phyloP scores from a whole-genome alignment of 2,329 filamentous ascomycete species.

The Fusarium goolgardi region DNA sequence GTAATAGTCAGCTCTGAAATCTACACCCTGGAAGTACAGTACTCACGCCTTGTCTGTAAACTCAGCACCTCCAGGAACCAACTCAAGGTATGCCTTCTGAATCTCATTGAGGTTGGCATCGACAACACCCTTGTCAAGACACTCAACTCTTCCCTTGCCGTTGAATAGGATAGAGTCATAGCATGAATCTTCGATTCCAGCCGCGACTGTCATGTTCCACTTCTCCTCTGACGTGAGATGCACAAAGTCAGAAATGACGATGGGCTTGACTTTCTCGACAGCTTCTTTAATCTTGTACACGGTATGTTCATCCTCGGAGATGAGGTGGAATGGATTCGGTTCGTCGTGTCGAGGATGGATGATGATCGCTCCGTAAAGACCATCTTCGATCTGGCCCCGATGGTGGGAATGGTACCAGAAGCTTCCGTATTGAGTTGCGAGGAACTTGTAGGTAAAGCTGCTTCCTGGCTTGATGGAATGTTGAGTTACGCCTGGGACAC shows the following conservation, averaged over 20 bases:
- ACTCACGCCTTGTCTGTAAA: slow-evolving; percentile 58
- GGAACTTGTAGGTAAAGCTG: slow-evolving; percentile 65
- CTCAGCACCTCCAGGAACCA: slow-evolving; percentile 45
- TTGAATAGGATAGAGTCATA: slow-evolving; percentile 72
- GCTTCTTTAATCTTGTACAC: slow-evolving; percentile 61
- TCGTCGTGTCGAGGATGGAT: slow-evolving; percentile 55
- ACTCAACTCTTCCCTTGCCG: slow-evolving; percentile 68
- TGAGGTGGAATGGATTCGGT: slow-evolving; percentile 61
- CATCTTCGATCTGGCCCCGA: slow-evolving; percentile 68
- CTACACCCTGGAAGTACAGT: rapidly evolving
- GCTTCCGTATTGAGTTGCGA: slow-evolving; percentile 66
- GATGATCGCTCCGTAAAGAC: slow-evolving; percentile 67
- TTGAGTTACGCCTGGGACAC: slow-evolving; percentile 68
- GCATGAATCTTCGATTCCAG: slow-evolving; percentile 64
- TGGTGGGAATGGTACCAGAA: slow-evolving; percentile 73
- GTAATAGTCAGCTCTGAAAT: background rate
- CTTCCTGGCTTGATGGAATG: slow-evolving; percentile 60
- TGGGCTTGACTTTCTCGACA: slow-evolving; percentile 58
- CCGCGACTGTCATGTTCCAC: slow-evolving; percentile 56
- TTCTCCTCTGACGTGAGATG: slow-evolving; percentile 63
- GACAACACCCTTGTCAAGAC: slow-evolving; percentile 59
- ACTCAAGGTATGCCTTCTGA: slow-evolving; percentile 48
- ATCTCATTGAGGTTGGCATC: slow-evolving; percentile 50
- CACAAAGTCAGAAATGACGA: slow-evolving; percentile 68
- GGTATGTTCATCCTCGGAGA: slow-evolving; percentile 52